These are phyloP conservation scores for Citeromyces matritensis DNA, from an alignment of 805 yeast genomes.

Conservation along the genomic window DNA sequence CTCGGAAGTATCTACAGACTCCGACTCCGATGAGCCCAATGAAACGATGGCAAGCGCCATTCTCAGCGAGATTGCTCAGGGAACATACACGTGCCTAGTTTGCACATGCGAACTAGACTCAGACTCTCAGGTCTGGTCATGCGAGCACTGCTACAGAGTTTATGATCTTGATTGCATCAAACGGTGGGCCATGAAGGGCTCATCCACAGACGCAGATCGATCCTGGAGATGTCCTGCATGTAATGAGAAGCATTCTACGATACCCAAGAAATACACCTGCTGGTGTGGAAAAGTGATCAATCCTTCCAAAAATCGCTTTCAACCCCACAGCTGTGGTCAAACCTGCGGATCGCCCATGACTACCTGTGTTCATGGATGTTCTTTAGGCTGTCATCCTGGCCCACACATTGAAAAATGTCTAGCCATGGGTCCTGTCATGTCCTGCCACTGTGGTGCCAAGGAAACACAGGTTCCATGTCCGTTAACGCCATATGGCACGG, in stretches of 20 bases:
- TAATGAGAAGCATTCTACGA: slow-evolving; percentile 27
- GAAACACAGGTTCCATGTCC: slow-evolving; percentile 57
- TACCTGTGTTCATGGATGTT: slow-evolving; percentile 60
- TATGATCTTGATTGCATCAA: slow-evolving; percentile 76
- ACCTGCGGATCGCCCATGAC: slow-evolving; percentile 45
- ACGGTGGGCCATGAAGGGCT: slow-evolving; percentile 76
- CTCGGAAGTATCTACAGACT: too few species aligned
- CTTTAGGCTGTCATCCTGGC: slow-evolving; percentile 76
- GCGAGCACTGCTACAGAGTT: slow-evolving; percentile 63
- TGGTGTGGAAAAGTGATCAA: slow-evolving; percentile 79
- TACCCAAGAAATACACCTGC: slow-evolving; percentile 51
- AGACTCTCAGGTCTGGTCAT: slow-evolving; percentile 61
- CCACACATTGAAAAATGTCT: slow-evolving; percentile 67
- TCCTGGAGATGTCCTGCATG: slow-evolving; percentile 86
- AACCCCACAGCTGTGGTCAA: slow-evolving; percentile 85
- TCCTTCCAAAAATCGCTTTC: slow-evolving; percentile 41
- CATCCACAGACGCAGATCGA: slow-evolving; percentile 40
- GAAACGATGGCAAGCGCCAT: slow-evolving; percentile 25
- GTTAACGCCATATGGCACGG: slow-evolving; percentile 48
- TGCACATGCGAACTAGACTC: slow-evolving; percentile 75
- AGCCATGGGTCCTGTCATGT: slow-evolving; percentile 57
- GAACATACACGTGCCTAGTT: slow-evolving; percentile 71
- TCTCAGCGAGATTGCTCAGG: slow-evolving; percentile 42
- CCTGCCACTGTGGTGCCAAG: slow-evolving; percentile 63
- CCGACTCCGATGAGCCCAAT: slow-evolving; percentile 14